These are phyloP conservation scores for Oleoguttula mirabilis DNA, from an alignment of 495 filamentous ascomycete genomes.

Conservation along the genomic window DNA sequence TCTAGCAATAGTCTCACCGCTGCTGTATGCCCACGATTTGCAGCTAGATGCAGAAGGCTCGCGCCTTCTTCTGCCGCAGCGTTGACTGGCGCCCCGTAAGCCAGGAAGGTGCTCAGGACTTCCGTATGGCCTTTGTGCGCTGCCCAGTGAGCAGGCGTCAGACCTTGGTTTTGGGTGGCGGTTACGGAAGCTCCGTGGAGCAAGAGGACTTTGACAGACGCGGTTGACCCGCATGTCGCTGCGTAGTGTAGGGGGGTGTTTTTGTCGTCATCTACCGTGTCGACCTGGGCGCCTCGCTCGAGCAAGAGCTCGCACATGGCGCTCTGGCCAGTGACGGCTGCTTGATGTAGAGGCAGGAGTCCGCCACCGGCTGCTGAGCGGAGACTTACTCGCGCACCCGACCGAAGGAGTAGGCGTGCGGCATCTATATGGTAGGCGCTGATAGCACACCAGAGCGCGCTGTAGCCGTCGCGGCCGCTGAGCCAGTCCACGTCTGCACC, in stretches of 20 bases:
- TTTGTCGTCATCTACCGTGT: conserved; percentile 4
- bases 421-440: conserved; percentile 14
- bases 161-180: conserved; percentile 3
- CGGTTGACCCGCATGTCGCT: not conserved
- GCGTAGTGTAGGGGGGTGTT: conserved; percentile 19
- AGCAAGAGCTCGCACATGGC: conserved; percentile 9
- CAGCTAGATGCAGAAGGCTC: conserved; percentile 12
- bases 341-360: conserved; percentile 15
- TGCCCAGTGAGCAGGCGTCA: conserved; percentile 16
- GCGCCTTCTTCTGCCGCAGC: conserved; percentile 8
- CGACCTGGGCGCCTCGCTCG: conserved; percentile 11
- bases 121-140: conserved; percentile 15
- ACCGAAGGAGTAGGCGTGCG: conserved; percentile 13
- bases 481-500: conserved; percentile 13
- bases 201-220: conserved; percentile 7
- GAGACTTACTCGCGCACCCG: conserved; percentile 8
- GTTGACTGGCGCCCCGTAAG: conserved; percentile 3
- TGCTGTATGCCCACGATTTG: conserved; percentile 13
- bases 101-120: conserved; percentile 12
- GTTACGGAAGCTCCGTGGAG: conserved; percentile 10
- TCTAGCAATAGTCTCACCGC: conserved; percentile 12
- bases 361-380: conserved; percentile 4
- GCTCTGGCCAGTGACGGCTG: conserved; percentile 10
- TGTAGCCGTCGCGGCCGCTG: conserved; percentile 12
- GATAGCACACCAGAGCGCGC: conserved; percentile 17